phyloP scores from a whole-genome alignment of 345 rosid genomes.

The Citrus hindsii region DNA sequence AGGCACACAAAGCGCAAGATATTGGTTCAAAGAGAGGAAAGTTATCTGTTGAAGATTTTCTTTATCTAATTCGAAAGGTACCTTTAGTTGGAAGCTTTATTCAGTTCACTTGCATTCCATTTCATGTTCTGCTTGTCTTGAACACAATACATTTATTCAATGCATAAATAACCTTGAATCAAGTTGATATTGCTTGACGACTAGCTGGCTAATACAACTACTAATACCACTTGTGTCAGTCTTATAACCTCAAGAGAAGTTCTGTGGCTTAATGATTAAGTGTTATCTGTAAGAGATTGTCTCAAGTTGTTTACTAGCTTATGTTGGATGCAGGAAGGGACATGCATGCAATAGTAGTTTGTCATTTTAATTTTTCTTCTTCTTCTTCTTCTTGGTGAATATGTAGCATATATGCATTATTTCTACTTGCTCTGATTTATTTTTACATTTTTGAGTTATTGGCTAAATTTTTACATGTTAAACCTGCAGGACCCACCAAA shows the following conservation, averaged over 20 bases:
- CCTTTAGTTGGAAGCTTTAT: neutral
- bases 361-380: neutral
- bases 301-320: neutral
- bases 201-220: neutral
- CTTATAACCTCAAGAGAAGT: neutral
- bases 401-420: neutral
- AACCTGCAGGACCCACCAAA: constrained; percentile 71
- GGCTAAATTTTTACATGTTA: neutral
- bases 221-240: neutral
- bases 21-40: constrained; percentile 83
- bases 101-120: neutral
- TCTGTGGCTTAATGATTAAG: neutral
- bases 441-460: neutral
- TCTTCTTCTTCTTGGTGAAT: neutral
- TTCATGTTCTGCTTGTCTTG: neutral
- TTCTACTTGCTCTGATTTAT: neutral
- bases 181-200: neutral
- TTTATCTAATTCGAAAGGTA: constrained; percentile 85
- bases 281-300: neutral
- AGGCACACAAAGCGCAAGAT: constrained; percentile 93
- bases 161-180: neutral
- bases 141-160: neutral
- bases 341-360: neutral
- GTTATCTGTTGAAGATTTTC: constrained; percentile 76
- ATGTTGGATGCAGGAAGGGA: neutral